Conservation (phyloP, 495 filamentous ascomycete genomes). For the Trichodelitschia bisporula region DNA sequence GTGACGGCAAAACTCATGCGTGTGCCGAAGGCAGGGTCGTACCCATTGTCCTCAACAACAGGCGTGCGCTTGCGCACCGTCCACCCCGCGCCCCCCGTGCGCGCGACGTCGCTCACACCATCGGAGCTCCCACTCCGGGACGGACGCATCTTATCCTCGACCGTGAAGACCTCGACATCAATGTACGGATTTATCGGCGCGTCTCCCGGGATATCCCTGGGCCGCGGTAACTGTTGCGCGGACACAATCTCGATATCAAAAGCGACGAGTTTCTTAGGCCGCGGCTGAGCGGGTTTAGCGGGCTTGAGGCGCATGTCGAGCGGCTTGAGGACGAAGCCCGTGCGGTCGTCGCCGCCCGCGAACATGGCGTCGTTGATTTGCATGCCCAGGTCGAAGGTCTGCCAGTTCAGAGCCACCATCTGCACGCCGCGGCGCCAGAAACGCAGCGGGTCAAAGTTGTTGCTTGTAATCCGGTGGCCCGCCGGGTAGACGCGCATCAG, state of each 20-base stretch:
- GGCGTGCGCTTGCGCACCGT: constrained; percentile 45
- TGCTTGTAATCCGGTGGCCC: constrained; percentile 50
- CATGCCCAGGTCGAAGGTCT: constrained; percentile 86
- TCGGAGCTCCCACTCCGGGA: constrained; percentile 35
- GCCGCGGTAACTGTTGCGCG: constrained; percentile 78
- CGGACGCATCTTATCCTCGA: constrained; percentile 89
- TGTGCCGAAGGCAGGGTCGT: constrained; percentile 66
- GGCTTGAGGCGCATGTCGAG: constrained; percentile 41
- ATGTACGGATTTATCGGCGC: constrained; percentile 75
- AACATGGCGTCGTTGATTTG: constrained; percentile 98
- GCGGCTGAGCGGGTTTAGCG: constrained; percentile 24
- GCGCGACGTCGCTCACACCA: constrained; percentile 45
- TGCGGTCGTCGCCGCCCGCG: constrained; percentile 63
- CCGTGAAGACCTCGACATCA: constrained; percentile 81
- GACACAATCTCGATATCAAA: constrained; percentile 80
- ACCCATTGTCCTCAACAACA: constrained; percentile 66
- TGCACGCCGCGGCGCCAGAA: constrained; percentile 92
- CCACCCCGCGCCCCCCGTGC: constrained; percentile 19
- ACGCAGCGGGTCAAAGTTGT: constrained; percentile 76
- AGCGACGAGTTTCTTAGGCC: constrained; percentile 48
- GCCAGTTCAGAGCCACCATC: constrained; percentile 95
- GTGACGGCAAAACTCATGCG: constrained; percentile 51
- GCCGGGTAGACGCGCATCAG: constrained; percentile 88
- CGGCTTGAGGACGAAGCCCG: constrained; percentile 86
- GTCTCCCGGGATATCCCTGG: constrained; percentile 38